Evolutionary conservation across 345 rosid species (phyloP), one percentile per base, ranked within the genome.

Genomic region (Arabidopsis suecica): DNA sequence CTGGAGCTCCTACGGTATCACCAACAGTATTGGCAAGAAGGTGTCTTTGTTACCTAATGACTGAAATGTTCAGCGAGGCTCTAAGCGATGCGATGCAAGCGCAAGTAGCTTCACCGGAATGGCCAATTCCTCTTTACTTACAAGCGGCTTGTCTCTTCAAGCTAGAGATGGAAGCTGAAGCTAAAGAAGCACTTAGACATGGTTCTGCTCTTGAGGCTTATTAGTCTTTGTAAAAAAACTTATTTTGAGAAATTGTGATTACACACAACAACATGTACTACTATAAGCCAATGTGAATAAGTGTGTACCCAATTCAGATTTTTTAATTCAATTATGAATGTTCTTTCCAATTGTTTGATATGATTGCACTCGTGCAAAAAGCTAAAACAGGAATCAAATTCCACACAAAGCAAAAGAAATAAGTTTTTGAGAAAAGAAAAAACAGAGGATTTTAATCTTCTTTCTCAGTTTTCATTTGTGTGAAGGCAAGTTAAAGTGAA

Each of bases 71-170:
- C 23, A 91, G 89, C 47, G 88, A 89, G 69, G 99, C 97, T 38
- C 89, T 95, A 6, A 91, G 89, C 22, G 97, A 95, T 40, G 97
- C 99, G 0, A 88, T 86, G 92, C 97, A 91, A 78, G 93, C 97
- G 2, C 96, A 88, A 74, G 93, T 80, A 25, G 83, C 91, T 40
- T 91, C 97, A 66, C 96, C 97, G 0, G 97, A 88, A 56, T 95
- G 99, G 99, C 83, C 91, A 16, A 86, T 92, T 10, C 87, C 93
- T 40, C 80, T 88, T 22, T 92, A 95, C 71, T 91, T 95, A 61
- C 97, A 92, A 82, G 95, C 96, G 3, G 88, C 90, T 67, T 89
- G 92, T 79, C 85, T 88, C 75, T 82, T 90, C 76, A 87, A 83
- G 73, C 96, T 92, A 13, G 93, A 90, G 38, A 86, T 90, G 96